These are phyloP conservation scores for Calonectria montana DNA, from an alignment of 2,329 filamentous ascomycete genomes.

Conservation along the genomic window DNA sequence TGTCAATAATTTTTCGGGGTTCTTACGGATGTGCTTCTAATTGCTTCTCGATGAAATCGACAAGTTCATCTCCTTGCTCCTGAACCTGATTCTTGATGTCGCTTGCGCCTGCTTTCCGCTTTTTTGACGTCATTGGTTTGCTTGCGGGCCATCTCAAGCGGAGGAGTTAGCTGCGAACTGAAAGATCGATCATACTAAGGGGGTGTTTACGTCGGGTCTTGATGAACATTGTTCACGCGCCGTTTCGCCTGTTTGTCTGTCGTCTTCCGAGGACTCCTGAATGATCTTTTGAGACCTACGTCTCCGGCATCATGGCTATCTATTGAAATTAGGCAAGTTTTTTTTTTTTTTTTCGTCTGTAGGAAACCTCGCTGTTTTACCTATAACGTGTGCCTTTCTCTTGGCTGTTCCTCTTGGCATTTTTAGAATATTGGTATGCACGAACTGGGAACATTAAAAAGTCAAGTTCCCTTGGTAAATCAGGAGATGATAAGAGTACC, in stretches of 20 bases:
- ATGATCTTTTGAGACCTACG: conserved; percentile 27
- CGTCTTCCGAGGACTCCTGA: conserved; percentile 23
- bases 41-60: conserved; percentile 36
- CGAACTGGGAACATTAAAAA: background rate
- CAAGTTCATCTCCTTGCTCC: conserved; percentile 34
- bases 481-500: background rate
- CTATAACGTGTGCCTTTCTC: conserved; percentile 36
- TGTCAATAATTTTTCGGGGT: background rate
- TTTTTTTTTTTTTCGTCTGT: background rate
- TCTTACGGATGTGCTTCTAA: conserved; percentile 27
- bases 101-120: conserved; percentile 19
- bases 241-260: background rate
- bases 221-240: background rate
- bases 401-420: conserved; percentile 46
- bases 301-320: conserved; percentile 27
- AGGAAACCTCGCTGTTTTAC: conserved; percentile 20
- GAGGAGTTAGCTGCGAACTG: background rate
- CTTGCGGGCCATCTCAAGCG: background rate
- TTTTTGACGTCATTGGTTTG: conserved; percentile 10
- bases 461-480: background rate
- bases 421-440: background rate
- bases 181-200: background rate
- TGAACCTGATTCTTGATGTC: conserved; percentile 39
- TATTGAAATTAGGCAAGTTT: conserved; percentile 14
- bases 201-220: background rate